Conservation (phyloP, 495 filamentous ascomycete species). For the Aspergillus heteromorphus region DNA sequence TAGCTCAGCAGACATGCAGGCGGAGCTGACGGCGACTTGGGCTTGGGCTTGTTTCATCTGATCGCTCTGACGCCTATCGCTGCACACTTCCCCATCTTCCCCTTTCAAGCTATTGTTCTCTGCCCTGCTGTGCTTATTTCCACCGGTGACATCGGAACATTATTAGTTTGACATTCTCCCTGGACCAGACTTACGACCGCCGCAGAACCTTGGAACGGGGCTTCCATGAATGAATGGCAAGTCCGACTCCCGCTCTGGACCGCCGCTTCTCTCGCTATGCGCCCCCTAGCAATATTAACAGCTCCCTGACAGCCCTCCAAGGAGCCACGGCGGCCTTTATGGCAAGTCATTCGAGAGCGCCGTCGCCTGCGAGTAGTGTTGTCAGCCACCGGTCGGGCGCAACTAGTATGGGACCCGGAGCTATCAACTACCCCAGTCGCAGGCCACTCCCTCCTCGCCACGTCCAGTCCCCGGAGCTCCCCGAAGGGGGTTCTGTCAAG, state of each 20-base stretch:
- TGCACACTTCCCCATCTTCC: not conserved
- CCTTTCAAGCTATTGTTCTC: not conserved
- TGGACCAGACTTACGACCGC: not conserved
- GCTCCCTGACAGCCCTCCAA: conserved; percentile 23
- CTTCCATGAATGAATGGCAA: conserved; percentile 34
- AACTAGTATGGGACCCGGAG: conserved; percentile 1
- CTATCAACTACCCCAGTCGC: conserved; percentile 15
- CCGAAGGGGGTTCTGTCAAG: conserved; percentile 37
- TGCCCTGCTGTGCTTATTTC: not conserved
- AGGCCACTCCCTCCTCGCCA: conserved; percentile 8
- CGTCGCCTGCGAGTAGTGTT: conserved; percentile 14
- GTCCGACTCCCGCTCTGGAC: conserved; percentile 24
- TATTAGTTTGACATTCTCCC: too few species aligned
- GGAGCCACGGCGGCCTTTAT: conserved; percentile 38
- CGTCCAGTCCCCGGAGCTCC: conserved; percentile 22
- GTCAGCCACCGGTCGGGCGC: conserved; percentile 9
- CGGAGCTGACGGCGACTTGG: not conserved
- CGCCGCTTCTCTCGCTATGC: conserved; percentile 25
- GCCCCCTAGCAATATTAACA: conserved; percentile 13
- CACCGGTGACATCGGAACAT: not conserved
- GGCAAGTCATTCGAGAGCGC: conserved; percentile 15
- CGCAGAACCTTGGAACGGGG: not conserved
- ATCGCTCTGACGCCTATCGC: not conserved
- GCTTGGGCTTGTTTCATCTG: too few species aligned
- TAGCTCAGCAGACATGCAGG: conserved; percentile 1